Base-by-base conservation (phyloP, 2,329 filamentous ascomycete species). In the Trichocomaceae sp. region DNA sequence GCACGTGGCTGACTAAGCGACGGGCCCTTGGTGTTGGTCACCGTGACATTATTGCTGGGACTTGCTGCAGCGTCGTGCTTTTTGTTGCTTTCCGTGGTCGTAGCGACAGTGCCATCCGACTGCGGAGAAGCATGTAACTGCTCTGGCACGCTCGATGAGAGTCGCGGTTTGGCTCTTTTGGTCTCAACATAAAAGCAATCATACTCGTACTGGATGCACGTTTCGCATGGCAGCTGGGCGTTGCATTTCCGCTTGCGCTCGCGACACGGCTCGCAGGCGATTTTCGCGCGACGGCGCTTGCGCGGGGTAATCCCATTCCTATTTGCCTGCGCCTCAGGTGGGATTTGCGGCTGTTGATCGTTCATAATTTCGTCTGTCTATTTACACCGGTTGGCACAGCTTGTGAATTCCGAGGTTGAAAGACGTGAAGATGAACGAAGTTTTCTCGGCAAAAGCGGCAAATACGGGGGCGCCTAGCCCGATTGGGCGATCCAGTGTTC, bases 211-310 rank as follows among this genome's bases (percentile, higher is more conserved):
- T 78, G 74, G 0, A 73, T 67, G 62, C 80, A 83, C 33, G 77
- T 79, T 47, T 71, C 72, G 62, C 80, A 83, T 0, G 80, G 80
- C 41, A 74, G 68, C 5, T 68, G 69, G 12, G 79, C 79, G 58
- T 82, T 77, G 59, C 80, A 83, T 66, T 79, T 79, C 46, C 80
- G 73, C 64, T 83, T 83, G 48, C 79, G 75, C 12, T 80, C 72
- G 35, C 80, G 73, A 55, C 80, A 83, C 17, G 77, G 75, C 55
- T 76, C 69, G 60, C 77, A 80, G 20, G 77, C 77, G 8, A 75
- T 57, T 39, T 71, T 72, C 22, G 77, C 74, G 1, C 77, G 73
- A 10, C 54, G 54, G 9, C 54, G 54, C 23, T 50, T 60, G 68
- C 70, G 52, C 68, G 65, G 51, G 47, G 41, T 31, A 33, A 44